Evolutionary conservation across 257 asterid species (phyloP).

Genomic region (Solanum chilense): DNA sequence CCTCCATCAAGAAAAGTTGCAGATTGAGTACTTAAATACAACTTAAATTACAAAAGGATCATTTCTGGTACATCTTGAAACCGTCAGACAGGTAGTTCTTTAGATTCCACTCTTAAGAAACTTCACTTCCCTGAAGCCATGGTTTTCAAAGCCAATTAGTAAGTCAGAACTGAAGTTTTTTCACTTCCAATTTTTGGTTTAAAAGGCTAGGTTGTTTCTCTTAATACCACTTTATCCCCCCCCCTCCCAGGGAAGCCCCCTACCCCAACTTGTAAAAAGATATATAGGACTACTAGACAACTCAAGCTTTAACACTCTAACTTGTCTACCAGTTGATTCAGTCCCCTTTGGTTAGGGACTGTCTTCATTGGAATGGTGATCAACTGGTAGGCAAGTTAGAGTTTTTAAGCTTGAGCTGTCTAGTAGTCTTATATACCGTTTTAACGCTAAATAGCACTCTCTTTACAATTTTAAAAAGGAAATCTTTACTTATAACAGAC

Average conservation of each 20-base stretch:
- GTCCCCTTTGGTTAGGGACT: not conserved
- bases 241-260: not conserved
- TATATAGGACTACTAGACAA: not conserved
- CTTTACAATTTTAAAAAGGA: not conserved
- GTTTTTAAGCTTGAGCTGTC: not conserved
- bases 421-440: not conserved
- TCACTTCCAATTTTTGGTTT: not conserved
- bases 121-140: not conserved
- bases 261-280: not conserved
- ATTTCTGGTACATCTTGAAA: not conserved
- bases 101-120: not conserved
- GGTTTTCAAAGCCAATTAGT: not conserved
- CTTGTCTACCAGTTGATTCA: not conserved
- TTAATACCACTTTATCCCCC: not conserved
- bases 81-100: not conserved
- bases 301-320: not conserved
- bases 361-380: not conserved
- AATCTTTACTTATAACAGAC: not conserved
- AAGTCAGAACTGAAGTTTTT: not conserved
- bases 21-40: not conserved
- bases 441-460: not conserved
- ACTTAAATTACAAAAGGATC: not conserved
- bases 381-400: not conserved
- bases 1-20: not conserved
- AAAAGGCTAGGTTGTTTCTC: not conserved